Evolutionary conservation across 75 land plant genomes (phyloP).

Genomic region (Cupressus sempervirens): DNA sequence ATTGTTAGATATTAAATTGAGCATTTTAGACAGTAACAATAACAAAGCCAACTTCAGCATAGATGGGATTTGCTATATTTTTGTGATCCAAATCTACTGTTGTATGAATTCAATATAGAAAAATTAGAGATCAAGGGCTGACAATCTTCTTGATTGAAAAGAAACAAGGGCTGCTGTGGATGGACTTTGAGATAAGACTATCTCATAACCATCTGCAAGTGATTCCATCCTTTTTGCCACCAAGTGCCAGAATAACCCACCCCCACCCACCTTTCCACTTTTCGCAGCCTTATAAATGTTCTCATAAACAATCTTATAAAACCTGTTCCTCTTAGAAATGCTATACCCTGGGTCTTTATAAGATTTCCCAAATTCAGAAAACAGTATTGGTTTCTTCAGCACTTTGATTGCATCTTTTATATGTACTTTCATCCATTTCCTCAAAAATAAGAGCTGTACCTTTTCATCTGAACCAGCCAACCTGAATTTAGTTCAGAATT

Average conservation of each 20-base stretch:
- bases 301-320: conserved; percentile 25
- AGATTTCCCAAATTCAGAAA: conserved; percentile 54
- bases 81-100: not conserved
- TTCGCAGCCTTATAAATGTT: conserved; percentile 27
- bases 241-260: conserved; percentile 47
- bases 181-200: conserved; percentile 22
- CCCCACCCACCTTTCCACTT: conserved; percentile 23
- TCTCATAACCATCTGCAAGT: conserved; percentile 20
- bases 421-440: conserved; percentile 38
- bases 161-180: conserved; percentile 53
- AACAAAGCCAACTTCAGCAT: too few species aligned
- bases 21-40: too few species aligned
- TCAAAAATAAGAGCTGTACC: conserved; percentile 29
- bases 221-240: conserved; percentile 10
- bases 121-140: not conserved
- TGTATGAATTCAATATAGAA: not conserved
- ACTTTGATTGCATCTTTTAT: conserved; percentile 24
- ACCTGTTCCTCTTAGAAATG: conserved; percentile 14
- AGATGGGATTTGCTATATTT: too few species aligned
- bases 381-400: conserved; percentile 41
- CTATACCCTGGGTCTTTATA: conserved; percentile 4
- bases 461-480: conserved; percentile 19
- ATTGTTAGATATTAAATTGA: too few species aligned
- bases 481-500: conserved; percentile 25
- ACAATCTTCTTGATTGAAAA: conserved; percentile 32